A percentile compares a stretch with the other conserved stretches of the same genome.
These are phyloP conservation scores for Suillus clintonianus DNA, from an alignment of 768 basidiomycete genomes.

Conservation along the genomic window DNA sequence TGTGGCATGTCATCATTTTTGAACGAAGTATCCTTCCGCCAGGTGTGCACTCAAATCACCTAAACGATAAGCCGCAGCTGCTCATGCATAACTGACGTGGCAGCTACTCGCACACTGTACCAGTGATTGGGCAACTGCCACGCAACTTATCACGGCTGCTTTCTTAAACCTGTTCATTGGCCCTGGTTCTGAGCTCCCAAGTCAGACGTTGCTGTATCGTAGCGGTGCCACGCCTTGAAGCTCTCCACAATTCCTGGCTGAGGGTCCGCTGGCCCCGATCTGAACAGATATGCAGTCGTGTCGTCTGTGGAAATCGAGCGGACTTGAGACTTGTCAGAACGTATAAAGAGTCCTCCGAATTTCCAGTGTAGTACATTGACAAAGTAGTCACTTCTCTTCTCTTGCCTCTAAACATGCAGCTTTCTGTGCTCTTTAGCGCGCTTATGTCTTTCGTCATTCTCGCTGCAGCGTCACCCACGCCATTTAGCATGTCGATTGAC, in stretches of 20 bases:
- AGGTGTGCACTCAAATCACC: too few species aligned
- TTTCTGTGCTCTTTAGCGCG: not conserved
- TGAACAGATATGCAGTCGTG: not conserved
- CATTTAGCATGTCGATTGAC: too few species aligned
- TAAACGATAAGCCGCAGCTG: too few species aligned
- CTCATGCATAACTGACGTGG: not conserved
- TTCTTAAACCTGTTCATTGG: not conserved
- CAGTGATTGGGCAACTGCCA: not conserved
- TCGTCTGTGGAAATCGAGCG: not conserved
- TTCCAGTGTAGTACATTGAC: not conserved
- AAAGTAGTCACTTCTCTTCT: not conserved
- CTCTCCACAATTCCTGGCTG: too few species aligned
- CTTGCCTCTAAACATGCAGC: conserved; percentile 3
- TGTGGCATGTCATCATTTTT: not conserved
- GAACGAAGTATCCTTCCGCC: too few species aligned
- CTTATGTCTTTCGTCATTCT: not conserved
- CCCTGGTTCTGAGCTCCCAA: not conserved
- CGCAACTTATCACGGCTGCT: not conserved
- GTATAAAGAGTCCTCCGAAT: not conserved
- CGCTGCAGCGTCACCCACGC: not conserved
- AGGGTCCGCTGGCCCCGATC: not conserved
- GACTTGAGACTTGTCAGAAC: not conserved
- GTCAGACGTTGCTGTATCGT: not conserved
- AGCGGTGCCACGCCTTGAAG: not conserved
- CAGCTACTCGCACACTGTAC: not conserved